Evolutionary conservation across 129 eudicot genomes (phyloP).

Genomic region (Saussurea involucrata): DNA sequence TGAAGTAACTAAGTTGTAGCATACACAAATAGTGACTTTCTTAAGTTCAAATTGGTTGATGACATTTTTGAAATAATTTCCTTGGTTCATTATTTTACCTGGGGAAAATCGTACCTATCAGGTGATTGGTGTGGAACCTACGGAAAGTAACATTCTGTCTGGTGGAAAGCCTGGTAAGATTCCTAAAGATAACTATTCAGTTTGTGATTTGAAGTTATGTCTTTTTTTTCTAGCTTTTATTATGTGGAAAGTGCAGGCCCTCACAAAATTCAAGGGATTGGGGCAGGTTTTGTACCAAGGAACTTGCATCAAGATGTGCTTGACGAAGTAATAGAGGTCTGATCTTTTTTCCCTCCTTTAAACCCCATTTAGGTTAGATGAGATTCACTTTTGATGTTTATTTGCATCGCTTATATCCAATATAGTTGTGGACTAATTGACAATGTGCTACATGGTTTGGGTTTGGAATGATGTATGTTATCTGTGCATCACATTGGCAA

Average conservation of each 20-base stretch:
- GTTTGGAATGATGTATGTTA: neutral
- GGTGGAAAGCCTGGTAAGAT: slow-evolving; percentile 98
- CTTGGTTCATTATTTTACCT: slow-evolving; percentile 1
- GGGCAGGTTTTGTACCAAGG: slow-evolving; percentile 98
- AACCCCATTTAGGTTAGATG: neutral
- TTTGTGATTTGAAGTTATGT: slow-evolving; percentile 18
- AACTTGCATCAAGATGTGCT: slow-evolving; percentile 78
- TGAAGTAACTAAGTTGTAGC: neutral
- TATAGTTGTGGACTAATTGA: neutral
- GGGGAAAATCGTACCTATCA: slow-evolving; percentile 15
- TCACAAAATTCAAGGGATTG: slow-evolving; percentile 99
- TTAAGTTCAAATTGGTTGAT: neutral
- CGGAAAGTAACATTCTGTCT: slow-evolving; percentile 90
- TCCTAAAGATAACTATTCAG: neutral
- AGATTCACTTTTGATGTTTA: neutral
- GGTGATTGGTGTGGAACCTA: slow-evolving; percentile 96
- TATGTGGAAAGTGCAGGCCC: slow-evolving; percentile 85
- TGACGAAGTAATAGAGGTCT: slow-evolving; percentile 97
- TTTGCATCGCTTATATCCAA: neutral
- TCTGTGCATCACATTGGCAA: neutral
- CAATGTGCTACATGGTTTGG: neutral
- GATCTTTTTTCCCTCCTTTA: neutral
- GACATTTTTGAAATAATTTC: neutral
- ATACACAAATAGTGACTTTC: neutral
- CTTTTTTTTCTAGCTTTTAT: slow-evolving; percentile 38